phyloP scores from a whole-genome alignment of 148 eudicot genomes.

The Vaccinium corymbosum region DNA sequence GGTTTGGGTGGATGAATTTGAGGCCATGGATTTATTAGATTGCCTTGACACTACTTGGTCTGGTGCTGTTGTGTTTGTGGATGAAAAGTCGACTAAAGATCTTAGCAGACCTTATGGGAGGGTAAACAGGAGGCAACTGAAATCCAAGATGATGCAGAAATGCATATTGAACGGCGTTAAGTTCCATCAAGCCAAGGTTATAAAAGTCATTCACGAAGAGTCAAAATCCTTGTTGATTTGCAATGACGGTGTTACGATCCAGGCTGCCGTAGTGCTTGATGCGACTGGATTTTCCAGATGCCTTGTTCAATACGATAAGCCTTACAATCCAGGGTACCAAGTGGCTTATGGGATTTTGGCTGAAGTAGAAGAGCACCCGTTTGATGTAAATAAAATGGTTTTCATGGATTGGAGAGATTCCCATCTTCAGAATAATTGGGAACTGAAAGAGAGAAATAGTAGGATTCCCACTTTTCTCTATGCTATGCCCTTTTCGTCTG shows the following conservation, averaged over 20 bases:
- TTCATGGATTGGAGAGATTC: conserved; percentile 99
- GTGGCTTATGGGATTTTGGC: conserved; percentile 97
- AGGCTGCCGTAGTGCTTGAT: conserved; percentile 90
- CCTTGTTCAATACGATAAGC: conserved; percentile 89
- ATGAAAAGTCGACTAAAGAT: conserved; percentile 59
- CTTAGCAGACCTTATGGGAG: conserved; percentile 91
- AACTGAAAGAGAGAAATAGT: conserved; percentile 62
- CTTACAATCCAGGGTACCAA: conserved; percentile 94
- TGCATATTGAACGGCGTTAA: conserved; percentile 87
- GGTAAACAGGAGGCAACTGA: conserved; percentile 86
- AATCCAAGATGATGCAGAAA: conserved; percentile 93
- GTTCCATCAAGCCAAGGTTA: conserved; percentile 86
- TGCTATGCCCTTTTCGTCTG: conserved; percentile 92
- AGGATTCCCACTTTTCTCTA: conserved; percentile 87
- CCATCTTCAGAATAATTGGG: conserved; percentile 52
- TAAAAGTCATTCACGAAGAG: conserved; percentile 84
- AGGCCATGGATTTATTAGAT: conserved; percentile 96
- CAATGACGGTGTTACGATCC: conserved; percentile 78
- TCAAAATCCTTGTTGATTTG: conserved; percentile 69
- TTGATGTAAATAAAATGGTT: conserved; percentile 88
- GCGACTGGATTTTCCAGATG: conserved; percentile 92
- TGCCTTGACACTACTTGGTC: conserved; percentile 98
- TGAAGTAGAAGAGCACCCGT: conserved; percentile 93
- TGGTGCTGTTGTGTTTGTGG: conserved; percentile 73
- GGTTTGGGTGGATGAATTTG: conserved; percentile 99